Conservation (phyloP, 2,329 filamentous ascomycete species). For the Diaporthe sp. region DNA sequence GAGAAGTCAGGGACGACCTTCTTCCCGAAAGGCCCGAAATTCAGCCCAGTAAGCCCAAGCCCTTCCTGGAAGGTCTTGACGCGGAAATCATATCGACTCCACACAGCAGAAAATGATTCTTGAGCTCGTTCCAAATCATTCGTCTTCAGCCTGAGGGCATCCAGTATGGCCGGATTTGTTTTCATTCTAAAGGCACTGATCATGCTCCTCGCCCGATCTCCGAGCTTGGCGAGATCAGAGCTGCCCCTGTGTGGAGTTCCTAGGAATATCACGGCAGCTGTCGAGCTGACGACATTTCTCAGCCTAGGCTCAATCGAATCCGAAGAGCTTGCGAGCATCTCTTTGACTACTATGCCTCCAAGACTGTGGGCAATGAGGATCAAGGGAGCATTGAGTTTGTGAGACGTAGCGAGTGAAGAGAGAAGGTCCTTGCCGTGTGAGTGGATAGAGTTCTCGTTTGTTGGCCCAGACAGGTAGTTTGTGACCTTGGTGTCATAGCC, state of each 20-base stretch:
- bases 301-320: neutral
- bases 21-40: neutral
- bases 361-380: slow-evolving; percentile 4
- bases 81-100: neutral
- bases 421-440: slow-evolving; percentile 4
- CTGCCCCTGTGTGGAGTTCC: slow-evolving; percentile 6
- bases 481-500: slow-evolving; percentile 1
- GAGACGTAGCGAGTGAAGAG: neutral
- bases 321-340: slow-evolving; percentile 9
- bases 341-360: slow-evolving; percentile 1
- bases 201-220: neutral
- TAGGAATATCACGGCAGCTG: neutral
- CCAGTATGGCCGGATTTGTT: neutral
- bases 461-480: neutral
- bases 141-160: slow-evolving; percentile 1
- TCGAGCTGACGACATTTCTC: neutral
- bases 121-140: neutral
- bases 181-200: neutral
- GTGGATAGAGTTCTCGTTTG: neutral
- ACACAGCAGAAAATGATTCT: neutral
- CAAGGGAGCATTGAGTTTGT: neutral
- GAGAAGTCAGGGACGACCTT: neutral
- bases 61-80: slow-evolving; percentile 15
- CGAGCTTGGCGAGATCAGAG: neutral
- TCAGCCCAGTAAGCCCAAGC: neutral